Evolutionary conservation across 352 stramenopile species (phyloP).

Genomic region (Achlya hypogyna): DNA sequence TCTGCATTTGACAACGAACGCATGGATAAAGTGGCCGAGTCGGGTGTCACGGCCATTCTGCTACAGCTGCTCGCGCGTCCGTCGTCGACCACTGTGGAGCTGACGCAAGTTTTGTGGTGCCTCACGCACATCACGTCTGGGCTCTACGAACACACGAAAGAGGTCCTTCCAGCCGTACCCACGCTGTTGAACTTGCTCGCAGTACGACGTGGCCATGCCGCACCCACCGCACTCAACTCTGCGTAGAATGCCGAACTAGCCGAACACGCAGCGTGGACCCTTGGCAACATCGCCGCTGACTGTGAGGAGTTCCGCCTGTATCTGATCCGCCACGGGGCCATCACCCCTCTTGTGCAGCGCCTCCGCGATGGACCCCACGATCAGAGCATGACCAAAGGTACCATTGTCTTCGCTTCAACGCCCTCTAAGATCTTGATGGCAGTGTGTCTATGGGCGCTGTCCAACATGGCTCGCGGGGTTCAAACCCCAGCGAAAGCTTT

Average conservation of each 20-base stretch:
- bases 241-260: constrained; percentile 41
- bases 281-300: constrained; percentile 81
- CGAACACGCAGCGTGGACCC: constrained; percentile 68
- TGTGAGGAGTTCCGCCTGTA: constrained; percentile 77
- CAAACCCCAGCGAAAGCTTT: constrained; percentile 69
- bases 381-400: constrained; percentile 26
- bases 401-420: not conserved
- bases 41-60: constrained; percentile 8
- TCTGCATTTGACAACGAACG: not conserved
- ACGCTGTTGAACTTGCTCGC: constrained; percentile 60
- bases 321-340: constrained; percentile 51
- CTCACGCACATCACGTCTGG: constrained; percentile 76
- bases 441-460: constrained; percentile 64
- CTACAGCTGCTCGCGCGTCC: constrained; percentile 17
- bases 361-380: constrained; percentile 25
- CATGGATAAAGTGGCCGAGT: constrained; percentile 15
- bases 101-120: constrained; percentile 50
- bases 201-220: not conserved
- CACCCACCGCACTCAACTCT: too few relatives aligned
- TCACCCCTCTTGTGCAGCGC: constrained; percentile 40
- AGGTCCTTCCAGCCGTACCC: constrained; percentile 63
- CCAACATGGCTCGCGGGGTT: constrained; percentile 70
- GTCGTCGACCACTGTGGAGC: constrained; percentile 16
- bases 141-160: constrained; percentile 75
- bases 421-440: not conserved